Evolutionary conservation across 495 filamentous ascomycete genomes (phyloP).

Genomic region (Hypoxylon lienhwacheense): DNA sequence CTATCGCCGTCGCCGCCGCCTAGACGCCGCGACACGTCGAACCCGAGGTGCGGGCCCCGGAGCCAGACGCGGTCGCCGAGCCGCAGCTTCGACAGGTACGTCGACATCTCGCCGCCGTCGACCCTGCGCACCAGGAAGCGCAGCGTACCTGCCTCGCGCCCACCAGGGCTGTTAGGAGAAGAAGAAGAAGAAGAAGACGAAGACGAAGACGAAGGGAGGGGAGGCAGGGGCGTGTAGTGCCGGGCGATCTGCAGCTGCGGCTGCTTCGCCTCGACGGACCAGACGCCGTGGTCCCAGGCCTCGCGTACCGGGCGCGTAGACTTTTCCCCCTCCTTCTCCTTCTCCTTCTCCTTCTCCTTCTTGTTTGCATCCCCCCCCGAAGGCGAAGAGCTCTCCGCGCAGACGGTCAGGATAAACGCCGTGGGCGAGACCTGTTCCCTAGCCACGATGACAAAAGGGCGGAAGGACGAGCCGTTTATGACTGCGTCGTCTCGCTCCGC

Average conservation of each 20-base stretch:
- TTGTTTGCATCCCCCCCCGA: not conserved
- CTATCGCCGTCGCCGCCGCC: conserved; percentile 17
- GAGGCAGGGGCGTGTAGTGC: conserved; percentile 84
- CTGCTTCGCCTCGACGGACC: conserved; percentile 91
- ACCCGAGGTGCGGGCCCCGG: conserved; percentile 76
- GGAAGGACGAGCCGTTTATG: conserved; percentile 57
- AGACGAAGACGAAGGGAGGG: conserved; percentile 24
- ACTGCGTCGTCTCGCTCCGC: conserved; percentile 8
- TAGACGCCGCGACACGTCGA: conserved; percentile 56
- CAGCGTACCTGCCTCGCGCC: conserved; percentile 24
- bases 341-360: too few relatives aligned
- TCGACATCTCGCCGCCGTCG: conserved; percentile 56
- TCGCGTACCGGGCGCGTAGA: conserved; percentile 7
- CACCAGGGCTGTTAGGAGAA: not conserved
- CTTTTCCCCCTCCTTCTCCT: too few relatives aligned
- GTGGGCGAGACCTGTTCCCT: conserved; percentile 73
- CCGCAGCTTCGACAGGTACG: conserved; percentile 65
- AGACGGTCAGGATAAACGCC: conserved; percentile 73
- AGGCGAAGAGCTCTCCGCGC: conserved; percentile 34
- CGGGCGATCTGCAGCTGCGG: conserved; percentile 87
- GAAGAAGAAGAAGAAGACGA: not conserved
- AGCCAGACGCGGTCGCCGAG: conserved; percentile 67
- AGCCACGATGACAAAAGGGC: conserved; percentile 63
- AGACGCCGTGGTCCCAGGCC: conserved; percentile 60
- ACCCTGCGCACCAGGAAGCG: conserved; percentile 54